These are phyloP conservation scores for Ustilago curta DNA, from an alignment of 1,284 basidiomycete genomes.

Conservation along the genomic window DNA sequence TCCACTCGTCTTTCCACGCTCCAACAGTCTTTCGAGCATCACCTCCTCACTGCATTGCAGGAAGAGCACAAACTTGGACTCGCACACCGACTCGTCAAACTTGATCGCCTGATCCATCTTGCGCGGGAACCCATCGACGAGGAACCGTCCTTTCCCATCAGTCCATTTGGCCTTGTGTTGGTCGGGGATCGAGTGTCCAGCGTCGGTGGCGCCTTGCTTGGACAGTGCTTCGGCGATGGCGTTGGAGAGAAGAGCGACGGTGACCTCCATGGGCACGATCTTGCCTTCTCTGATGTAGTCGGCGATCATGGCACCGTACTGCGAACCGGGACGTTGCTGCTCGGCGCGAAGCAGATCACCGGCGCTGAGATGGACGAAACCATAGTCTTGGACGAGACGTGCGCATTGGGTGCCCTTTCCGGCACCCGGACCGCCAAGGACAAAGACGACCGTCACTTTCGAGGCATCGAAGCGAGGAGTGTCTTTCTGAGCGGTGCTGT, in stretches of 20 bases:
- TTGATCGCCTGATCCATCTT: conserved; percentile 97
- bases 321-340: conserved; percentile 85
- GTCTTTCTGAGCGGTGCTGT: conserved; percentile 17
- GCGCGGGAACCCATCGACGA: conserved; percentile 97
- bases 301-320: conserved; percentile 87
- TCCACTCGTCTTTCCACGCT: conserved; percentile 92
- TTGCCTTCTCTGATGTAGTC: conserved; percentile 90
- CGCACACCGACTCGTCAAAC: conserved; percentile 86
- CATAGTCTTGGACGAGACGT: conserved; percentile 85
- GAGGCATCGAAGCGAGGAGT: conserved; percentile 76
- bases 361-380: conserved; percentile 94
- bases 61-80: conserved; percentile 84
- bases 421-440: conserved; percentile 96
- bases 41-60: conserved; percentile 89
- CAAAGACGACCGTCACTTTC: conserved; percentile 90
- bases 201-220: conserved; percentile 29
- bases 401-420: conserved; percentile 98
- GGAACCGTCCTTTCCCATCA: conserved; percentile 83
- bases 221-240: conserved; percentile 82
- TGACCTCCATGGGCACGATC: conserved; percentile 97
- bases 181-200: conserved; percentile 35
- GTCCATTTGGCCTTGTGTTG: conserved; percentile 74
- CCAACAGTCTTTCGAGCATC: conserved; percentile 85
- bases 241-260: conserved; percentile 92
- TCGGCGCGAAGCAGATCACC: conserved; percentile 96